Base-by-base conservation (phyloP, 2,329 filamentous ascomycete genomes). In the Aspergillus japonicus region DNA sequence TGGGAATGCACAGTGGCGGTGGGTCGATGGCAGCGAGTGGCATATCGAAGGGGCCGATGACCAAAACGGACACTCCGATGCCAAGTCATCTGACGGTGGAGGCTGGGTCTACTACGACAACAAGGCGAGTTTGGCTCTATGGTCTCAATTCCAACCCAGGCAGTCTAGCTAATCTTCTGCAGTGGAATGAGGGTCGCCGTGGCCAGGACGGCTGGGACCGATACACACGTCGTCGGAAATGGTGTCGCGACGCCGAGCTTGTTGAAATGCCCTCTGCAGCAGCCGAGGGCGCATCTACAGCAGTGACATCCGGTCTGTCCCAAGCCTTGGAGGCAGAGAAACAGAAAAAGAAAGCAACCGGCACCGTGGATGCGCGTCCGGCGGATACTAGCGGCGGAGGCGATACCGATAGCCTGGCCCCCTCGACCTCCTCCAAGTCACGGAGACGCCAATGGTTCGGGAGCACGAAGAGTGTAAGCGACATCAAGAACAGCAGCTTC, bases 61-160 rank as follows among this genome's bases (percentile, higher is more conserved):
- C 35, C 64, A 63, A 2, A 70, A 59, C 72, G 71, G 77, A 66
- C 69, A 80, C 71, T 59, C 68, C 5, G 65, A 79, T 71, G 59
- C 71, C 68, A 73, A 77, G 71, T 68, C 68, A 44, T 68, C 63
- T 1, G 83, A 87, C 24, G 89, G 85, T 3, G 87, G 88, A 66
- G 95, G 93, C 1, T 99, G 95, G 95, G 91, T 96, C 42, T 99
- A 95, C 75, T 99, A 97, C 72, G 95, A 99, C 71, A 98, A 94
- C 74, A 97, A 96, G 87, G 91, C 92, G 78, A 62, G 80, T 67
- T 26, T 12, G 31, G 1, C 49, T 39, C 51, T 19, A 4, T 50
- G 16, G 6, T 5, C 39, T 44, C 33, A 19, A 44, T 12, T n/a
- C 6, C 39, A 19, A 44, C 16, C 1, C 39, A 44, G 39, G 39